Evolutionary conservation across 2,329 filamentous ascomycete species (phyloP), one percentile per base, ranked within the genome.

Genomic region (Byssochlamys sp.): DNA sequence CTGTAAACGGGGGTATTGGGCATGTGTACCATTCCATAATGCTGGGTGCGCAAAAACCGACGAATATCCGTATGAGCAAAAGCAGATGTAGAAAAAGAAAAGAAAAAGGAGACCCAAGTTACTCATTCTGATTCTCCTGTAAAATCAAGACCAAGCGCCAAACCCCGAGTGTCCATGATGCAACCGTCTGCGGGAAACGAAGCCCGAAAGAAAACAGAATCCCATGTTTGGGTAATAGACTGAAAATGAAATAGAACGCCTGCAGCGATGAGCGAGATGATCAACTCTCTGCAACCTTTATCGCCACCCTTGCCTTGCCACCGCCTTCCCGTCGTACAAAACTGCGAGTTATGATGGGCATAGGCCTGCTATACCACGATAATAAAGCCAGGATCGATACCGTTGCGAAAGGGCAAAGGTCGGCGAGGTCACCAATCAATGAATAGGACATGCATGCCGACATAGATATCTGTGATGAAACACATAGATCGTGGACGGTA

Each of bases 361-460:
- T 25, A 51, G 48, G 26, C 48, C 48, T 27, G 48, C 48, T 51
- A 51, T 27, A 25, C 48, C 48, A 39, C 48, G 7, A 25, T 12
- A 51, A 26, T 11, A 14, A 11, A 27, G 26, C 19, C 48, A 51
- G 10, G 26, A 26, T 51, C 11, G 19, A 26, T 12, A 5, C 26
- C 24, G 31, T n/a, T 11, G 6, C 25, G 10, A 31, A 65, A 56
- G 14, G 58, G 14, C 55, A 24, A 57, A 58, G 49, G 31, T 25
- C 28, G 9, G 28, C 9, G 5, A 29, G n/a, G 28, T 26, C 45
- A 54, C 49, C 56, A 48, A 48, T 14, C 7, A 48, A 14, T 6
- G 11, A 14, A 35, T 14, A 35, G 3, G 33, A 35, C 33, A 12
- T 14, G 12, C 14, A 14, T 29, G 33, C 10, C 3, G 14, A 35